These are phyloP conservation scores for Macrotyloma uniflorum DNA, from an alignment of 306 rosid genomes.

Conservation along the genomic window DNA sequence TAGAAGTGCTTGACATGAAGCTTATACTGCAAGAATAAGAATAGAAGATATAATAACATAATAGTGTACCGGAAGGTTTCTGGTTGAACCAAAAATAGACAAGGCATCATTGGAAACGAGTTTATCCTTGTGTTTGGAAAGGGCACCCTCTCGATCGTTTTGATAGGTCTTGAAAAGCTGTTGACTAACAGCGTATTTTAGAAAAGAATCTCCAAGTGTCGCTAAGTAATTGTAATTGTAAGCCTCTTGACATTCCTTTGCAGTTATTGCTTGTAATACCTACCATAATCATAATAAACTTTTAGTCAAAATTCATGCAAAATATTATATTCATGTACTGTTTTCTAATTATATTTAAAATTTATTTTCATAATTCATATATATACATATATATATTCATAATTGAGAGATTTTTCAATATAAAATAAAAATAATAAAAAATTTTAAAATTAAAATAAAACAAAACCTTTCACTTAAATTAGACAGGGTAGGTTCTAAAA, in stretches of 20 bases:
- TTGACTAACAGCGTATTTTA: slow-evolving; percentile 59
- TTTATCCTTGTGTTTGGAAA: slow-evolving; percentile 41
- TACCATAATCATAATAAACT: neutral
- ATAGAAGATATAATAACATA: neutral
- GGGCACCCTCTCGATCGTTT: slow-evolving; percentile 54
- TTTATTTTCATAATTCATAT: too few relatives aligned
- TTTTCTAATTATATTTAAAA: too few relatives aligned
- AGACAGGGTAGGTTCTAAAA: too few relatives aligned
- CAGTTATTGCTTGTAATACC: slow-evolving; percentile 77
- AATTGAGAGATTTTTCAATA: too few relatives aligned
- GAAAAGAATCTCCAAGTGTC: slow-evolving; percentile 84
- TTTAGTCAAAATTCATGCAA: too few relatives aligned
- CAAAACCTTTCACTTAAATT: too few relatives aligned
- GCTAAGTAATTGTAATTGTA: slow-evolving; percentile 62
- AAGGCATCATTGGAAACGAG: slow-evolving; percentile 56
- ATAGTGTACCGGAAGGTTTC: slow-evolving; percentile 54
- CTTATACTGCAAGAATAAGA: neutral
- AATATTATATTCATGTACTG: too few relatives aligned
- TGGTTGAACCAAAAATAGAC: slow-evolving; percentile 45
- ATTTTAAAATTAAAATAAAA: too few relatives aligned
- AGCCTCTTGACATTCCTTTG: slow-evolving; percentile 58
- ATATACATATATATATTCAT: too few relatives aligned
- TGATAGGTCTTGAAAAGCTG: slow-evolving; percentile 61
- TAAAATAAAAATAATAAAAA: too few relatives aligned
- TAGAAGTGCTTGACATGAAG: neutral